A percentile compares a stretch with the other conserved stretches of the same genome.
phyloP scores from a whole-genome alignment of 2,329 filamentous ascomycete genomes.

The Huntiella abstrusa region DNA sequence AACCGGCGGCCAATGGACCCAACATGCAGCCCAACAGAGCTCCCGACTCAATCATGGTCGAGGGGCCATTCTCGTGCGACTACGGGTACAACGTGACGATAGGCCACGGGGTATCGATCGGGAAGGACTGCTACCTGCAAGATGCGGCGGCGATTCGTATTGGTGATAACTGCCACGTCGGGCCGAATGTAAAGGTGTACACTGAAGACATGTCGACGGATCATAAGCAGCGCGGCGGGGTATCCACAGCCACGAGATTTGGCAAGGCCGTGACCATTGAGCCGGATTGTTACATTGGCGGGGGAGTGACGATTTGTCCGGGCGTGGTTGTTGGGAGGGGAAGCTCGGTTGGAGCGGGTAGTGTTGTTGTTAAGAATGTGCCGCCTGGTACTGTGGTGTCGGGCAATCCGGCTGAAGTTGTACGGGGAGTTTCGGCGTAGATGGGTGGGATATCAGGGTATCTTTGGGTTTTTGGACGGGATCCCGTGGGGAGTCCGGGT shows the following conservation, averaged over 20 bases:
- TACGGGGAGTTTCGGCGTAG: slow-evolving; percentile 19
- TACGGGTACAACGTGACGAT: slow-evolving; percentile 92
- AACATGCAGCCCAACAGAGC: slow-evolving; percentile 36
- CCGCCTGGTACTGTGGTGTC: slow-evolving; percentile 49
- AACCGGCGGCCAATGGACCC: slow-evolving; percentile 37
- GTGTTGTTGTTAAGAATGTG: slow-evolving; percentile 66
- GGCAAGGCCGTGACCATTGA: slow-evolving; percentile 61
- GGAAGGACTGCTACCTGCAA: slow-evolving; percentile 65
- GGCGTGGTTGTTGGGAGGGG: slow-evolving; percentile 68
- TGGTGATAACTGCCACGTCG: slow-evolving; percentile 57
- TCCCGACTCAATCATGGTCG: slow-evolving; percentile 59
- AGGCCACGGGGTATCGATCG: slow-evolving; percentile 68
- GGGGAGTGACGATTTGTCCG: slow-evolving; percentile 57
- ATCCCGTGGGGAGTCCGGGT: neutral
- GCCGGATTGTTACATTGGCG: slow-evolving; percentile 70
- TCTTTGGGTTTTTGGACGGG: neutral
- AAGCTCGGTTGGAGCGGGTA: slow-evolving; percentile 61
- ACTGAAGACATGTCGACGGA: slow-evolving; percentile 57
- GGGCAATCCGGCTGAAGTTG: slow-evolving; percentile 48
- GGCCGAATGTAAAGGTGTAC: slow-evolving; percentile 73
- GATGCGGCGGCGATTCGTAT: slow-evolving; percentile 74
- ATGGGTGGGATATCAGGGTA: neutral
- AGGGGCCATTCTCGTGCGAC: slow-evolving; percentile 79
- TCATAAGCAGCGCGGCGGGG: slow-evolving; percentile 53
- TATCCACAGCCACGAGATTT: slow-evolving; percentile 44